phyloP scores from a whole-genome alignment of 768 basidiomycete genomes.

The Termitomyces sp. region DNA sequence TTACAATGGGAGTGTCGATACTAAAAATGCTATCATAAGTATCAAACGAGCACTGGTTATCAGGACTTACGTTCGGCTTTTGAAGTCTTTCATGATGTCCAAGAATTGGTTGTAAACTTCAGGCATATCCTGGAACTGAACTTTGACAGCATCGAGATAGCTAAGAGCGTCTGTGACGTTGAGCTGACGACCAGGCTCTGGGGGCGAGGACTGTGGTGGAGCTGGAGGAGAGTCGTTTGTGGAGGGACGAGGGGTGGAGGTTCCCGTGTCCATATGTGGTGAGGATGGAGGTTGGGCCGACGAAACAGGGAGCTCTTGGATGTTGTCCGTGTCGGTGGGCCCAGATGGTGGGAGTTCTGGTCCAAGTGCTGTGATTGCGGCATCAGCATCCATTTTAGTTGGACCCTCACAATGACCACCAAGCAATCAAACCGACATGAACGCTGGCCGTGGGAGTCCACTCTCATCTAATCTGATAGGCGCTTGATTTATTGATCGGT shows the following conservation, averaged over 20 bases:
- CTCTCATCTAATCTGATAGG: slow-evolving; percentile 11
- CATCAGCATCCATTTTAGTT: slow-evolving; percentile 19
- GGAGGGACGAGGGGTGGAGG: slow-evolving; percentile 32
- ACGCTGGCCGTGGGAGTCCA: slow-evolving; percentile 13
- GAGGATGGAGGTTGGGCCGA: slow-evolving; percentile 3
- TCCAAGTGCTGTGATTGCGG: slow-evolving; percentile 13
- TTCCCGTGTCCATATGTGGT: slow-evolving; percentile 11
- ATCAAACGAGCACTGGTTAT: neutral
- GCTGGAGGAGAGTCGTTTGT: slow-evolving; percentile 21
- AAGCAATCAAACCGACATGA: slow-evolving; percentile 10
- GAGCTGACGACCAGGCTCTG: slow-evolving; percentile 53
- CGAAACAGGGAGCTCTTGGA: slow-evolving; percentile 5
- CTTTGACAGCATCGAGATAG: slow-evolving; percentile 93
- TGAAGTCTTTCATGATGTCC: slow-evolving; percentile 99
- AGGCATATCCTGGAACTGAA: slow-evolving; percentile 83
- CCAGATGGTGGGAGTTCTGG: slow-evolving; percentile 16
- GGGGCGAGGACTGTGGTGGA: slow-evolving; percentile 23
- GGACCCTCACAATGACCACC: slow-evolving; percentile 5
- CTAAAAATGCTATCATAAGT: slow-evolving; percentile 33
- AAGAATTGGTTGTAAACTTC: slow-evolving; percentile 93
- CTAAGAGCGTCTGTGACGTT: slow-evolving; percentile 92
- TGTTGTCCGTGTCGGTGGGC: slow-evolving; percentile 6
- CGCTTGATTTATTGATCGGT: neutral
- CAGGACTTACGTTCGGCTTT: slow-evolving; percentile 77
- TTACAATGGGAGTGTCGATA: slow-evolving; percentile 97